phyloP scores from a whole-genome alignment of 768 basidiomycete genomes.

The Austroboletus festivus region DNA sequence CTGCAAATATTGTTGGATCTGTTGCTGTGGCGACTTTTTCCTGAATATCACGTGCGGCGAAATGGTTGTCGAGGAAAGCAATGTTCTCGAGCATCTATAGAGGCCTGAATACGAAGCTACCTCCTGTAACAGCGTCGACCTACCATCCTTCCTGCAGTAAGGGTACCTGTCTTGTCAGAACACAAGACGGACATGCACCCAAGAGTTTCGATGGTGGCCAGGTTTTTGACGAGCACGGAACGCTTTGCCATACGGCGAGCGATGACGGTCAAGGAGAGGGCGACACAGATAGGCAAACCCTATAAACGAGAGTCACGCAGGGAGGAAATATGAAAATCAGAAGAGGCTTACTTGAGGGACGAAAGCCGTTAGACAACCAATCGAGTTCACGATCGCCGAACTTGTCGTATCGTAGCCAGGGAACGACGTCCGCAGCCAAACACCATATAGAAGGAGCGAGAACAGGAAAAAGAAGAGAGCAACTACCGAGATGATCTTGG shows the following conservation, averaged over 20 bases:
- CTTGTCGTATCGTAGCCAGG: constrained; percentile 34
- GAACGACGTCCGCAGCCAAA: constrained; percentile 36
- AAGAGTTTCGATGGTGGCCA: constrained; percentile 51
- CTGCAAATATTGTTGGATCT: constrained; percentile 9
- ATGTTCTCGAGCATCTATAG: constrained; percentile 37
- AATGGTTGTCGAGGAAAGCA: constrained; percentile 33
- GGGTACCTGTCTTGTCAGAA: constrained; percentile 52
- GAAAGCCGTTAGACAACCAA: constrained; percentile 39
- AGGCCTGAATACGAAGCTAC: neutral
- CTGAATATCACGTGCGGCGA: constrained; percentile 14
- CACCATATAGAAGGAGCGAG: constrained; percentile 38
- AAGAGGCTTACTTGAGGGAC: constrained; percentile 35
- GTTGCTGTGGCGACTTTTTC: constrained; percentile 7
- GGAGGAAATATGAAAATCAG: neutral
- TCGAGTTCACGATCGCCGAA: constrained; percentile 35
- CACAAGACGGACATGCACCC: constrained; percentile 50
- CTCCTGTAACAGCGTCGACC: neutral
- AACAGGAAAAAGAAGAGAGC: constrained; percentile 40
- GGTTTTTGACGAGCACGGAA: constrained; percentile 45
- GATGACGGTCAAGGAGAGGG: constrained; percentile 47
- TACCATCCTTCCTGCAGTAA: constrained; percentile 47
- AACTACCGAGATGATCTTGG: constrained; percentile 44
- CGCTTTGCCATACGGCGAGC: constrained; percentile 47
- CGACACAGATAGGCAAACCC: constrained; percentile 40
- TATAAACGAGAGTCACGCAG: constrained; percentile 6